phyloP scores from a whole-genome alignment of 345 rosid species.

The Nasturtium officinale region DNA sequence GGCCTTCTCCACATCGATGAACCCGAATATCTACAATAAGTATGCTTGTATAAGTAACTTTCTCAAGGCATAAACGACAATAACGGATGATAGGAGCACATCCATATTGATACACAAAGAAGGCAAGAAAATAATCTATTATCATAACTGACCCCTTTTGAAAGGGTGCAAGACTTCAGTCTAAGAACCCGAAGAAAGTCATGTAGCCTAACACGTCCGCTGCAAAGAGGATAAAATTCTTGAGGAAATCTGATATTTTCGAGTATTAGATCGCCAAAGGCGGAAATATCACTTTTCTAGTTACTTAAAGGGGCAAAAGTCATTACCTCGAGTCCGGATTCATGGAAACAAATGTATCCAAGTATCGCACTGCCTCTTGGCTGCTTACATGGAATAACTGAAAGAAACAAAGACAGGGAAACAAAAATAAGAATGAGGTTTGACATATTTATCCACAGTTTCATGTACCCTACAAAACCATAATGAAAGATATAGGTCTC shows the following conservation, averaged over 20 bases:
- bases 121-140: neutral
- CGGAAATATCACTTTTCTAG: neutral
- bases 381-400: conserved; percentile 81
- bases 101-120: neutral
- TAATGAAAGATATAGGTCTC: conserved; percentile 15
- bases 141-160: conserved; percentile 62
- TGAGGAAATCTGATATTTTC: conserved; percentile 8
- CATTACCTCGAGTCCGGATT: conserved; percentile 79
- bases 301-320: conserved; percentile 30
- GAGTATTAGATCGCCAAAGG: neutral
- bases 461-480: conserved; percentile 1
- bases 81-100: neutral
- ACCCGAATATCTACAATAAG: conserved; percentile 70
- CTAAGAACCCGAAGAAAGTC: conserved; percentile 64
- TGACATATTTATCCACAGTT: neutral
- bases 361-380: conserved; percentile 73
- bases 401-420: conserved; percentile 34
- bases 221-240: conserved; percentile 43
- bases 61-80: neutral
- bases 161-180: conserved; percentile 63
- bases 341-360: conserved; percentile 84
- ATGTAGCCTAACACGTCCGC: conserved; percentile 67
- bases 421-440: conserved; percentile 30
- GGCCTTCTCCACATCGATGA: conserved; percentile 75
- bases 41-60: conserved; percentile 22